Evolutionary conservation across 2,329 filamentous ascomycete genomes (phyloP).

Genomic region (Sclerotiophoma versabilis): DNA sequence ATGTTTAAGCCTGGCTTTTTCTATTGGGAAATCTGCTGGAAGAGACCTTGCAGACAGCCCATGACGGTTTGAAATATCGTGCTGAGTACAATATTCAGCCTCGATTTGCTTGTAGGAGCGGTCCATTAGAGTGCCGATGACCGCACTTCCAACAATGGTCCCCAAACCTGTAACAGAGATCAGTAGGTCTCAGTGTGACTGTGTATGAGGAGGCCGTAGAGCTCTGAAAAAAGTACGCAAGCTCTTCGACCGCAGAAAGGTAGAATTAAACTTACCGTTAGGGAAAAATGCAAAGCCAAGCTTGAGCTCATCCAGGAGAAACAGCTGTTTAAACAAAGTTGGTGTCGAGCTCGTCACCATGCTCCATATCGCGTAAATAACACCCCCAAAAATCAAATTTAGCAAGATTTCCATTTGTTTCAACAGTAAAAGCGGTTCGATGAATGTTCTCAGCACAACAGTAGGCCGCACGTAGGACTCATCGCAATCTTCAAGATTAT

Average conservation of each 20-base stretch:
- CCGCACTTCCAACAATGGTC: constrained; percentile 52
- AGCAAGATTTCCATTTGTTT: constrained; percentile 42
- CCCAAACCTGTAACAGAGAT: constrained; percentile 36
- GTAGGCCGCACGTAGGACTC: neutral
- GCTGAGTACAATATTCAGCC: constrained; percentile 43
- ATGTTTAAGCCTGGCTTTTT: neutral
- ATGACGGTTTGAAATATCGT: neutral
- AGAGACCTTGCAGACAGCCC: neutral
- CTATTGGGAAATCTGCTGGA: neutral
- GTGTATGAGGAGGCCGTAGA: neutral
- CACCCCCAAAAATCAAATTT: constrained; percentile 53
- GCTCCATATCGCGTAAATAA: constrained; percentile 58
- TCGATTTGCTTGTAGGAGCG: constrained; percentile 46
- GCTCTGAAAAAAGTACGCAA: neutral
- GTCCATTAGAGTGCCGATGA: constrained; percentile 54
- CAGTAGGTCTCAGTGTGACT: neutral
- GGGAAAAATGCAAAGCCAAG: constrained; percentile 54
- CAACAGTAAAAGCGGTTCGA: neutral
- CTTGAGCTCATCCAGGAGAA: constrained; percentile 49
- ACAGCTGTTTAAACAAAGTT: constrained; percentile 49
- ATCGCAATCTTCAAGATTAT: neutral
- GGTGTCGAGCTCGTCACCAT: constrained; percentile 59
- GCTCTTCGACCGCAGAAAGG: neutral
- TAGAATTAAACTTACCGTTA: constrained; percentile 39
- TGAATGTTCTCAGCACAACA: neutral